Conservation (phyloP, 805 yeast genomes). For the Lipomyces chichibuensis region DNA sequence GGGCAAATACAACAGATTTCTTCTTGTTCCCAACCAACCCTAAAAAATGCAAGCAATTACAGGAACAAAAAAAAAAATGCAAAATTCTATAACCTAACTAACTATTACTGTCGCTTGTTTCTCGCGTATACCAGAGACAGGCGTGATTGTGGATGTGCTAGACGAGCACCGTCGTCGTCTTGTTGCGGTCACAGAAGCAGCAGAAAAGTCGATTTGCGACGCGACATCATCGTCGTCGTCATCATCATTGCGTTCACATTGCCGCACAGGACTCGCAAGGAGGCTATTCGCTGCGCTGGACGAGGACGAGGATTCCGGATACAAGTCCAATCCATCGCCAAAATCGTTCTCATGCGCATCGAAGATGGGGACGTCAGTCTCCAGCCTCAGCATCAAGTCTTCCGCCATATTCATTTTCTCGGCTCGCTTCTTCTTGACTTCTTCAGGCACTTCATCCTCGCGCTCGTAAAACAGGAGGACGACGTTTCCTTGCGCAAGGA, state of each 20-base stretch:
- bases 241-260: neutral
- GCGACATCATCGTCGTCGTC: neutral
- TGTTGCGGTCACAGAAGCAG: neutral
- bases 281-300: slow-evolving; percentile 10
- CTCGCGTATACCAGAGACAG: neutral
- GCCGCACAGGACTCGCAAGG: neutral
- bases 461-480: slow-evolving; percentile 85
- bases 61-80: neutral
- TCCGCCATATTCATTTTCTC: slow-evolving; percentile 8
- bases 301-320: slow-evolving; percentile 16
- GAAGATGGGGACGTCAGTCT: slow-evolving; percentile 18
- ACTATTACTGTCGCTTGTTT: neutral
- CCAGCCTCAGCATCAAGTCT: slow-evolving; percentile 7
- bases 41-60: neutral
- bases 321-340: slow-evolving; percentile 8
- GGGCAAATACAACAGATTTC: neutral
- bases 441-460: neutral
- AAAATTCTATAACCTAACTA: neutral
- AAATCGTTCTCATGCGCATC: slow-evolving; percentile 25
- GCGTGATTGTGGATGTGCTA: neutral
- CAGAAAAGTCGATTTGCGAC: neutral
- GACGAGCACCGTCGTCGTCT: neutral
- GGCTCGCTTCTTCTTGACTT: neutral
- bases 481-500: slow-evolving; percentile 75
- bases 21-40: neutral